phyloP scores from a whole-genome alignment of 2,329 filamentous ascomycete genomes.

The Proliferodiscus dingleyae region DNA sequence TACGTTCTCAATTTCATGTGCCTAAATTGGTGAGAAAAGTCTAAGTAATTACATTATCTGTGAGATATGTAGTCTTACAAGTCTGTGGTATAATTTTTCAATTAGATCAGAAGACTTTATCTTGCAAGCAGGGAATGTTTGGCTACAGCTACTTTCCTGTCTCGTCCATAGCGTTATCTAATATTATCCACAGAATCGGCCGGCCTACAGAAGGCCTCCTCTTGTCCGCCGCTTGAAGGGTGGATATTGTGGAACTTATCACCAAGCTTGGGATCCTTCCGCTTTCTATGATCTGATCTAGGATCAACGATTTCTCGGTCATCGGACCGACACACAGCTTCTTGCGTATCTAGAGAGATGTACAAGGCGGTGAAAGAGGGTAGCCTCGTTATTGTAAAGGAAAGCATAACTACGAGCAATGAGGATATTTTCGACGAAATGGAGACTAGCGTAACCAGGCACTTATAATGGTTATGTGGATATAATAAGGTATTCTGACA shows the following conservation, averaged over 20 bases:
- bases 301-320: conserved; percentile 86
- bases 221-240: conserved; percentile 59
- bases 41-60: no score
- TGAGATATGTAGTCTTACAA: neutral
- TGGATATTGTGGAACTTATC: conserved; percentile 85
- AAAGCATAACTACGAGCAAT: conserved; percentile 61
- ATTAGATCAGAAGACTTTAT: no score
- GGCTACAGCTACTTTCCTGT: neutral
- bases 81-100: no score
- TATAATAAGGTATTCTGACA: no score
- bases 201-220: conserved; percentile 75
- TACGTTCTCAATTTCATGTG: neutral
- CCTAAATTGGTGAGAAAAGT: no score
- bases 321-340: conserved; percentile 72
- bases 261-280: conserved; percentile 60
- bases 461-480: conserved; percentile 9
- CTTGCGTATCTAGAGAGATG: conserved; percentile 62
- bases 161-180: no score
- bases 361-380: conserved; percentile 44
- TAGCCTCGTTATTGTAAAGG: conserved; percentile 68
- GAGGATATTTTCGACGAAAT: conserved; percentile 68
- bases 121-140: neutral
- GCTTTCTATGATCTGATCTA: conserved; percentile 73
- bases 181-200: conserved; percentile 57
- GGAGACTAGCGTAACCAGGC: conserved; percentile 74